These are phyloP conservation scores for Russula earlei DNA, from an alignment of 768 basidiomycete species.

Conservation along the genomic window DNA sequence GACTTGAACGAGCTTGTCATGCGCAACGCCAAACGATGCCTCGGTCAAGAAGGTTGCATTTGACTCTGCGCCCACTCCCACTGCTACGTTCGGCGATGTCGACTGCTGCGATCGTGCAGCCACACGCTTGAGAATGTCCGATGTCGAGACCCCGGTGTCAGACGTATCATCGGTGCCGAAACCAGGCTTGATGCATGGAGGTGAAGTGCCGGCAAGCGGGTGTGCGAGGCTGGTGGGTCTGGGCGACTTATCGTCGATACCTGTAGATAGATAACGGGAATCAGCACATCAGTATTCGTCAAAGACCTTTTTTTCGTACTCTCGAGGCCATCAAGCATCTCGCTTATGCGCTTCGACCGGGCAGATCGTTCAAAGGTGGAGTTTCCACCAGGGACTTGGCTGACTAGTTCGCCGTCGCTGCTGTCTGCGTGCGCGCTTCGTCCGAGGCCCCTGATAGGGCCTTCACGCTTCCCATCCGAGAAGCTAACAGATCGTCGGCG, in stretches of 20 bases:
- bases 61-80: slow-evolving; percentile 10
- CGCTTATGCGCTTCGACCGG: slow-evolving; percentile 72
- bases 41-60: slow-evolving; percentile 82
- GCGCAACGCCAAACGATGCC: slow-evolving; percentile 92
- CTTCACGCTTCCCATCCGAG: slow-evolving; percentile 85
- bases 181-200: slow-evolving; percentile 29
- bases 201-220: slow-evolving; percentile 34
- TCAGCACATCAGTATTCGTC: not conserved
- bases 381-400: slow-evolving; percentile 15
- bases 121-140: not conserved
- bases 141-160: slow-evolving; percentile 19
- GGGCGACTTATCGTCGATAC: slow-evolving; percentile 40
- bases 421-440: slow-evolving; percentile 33
- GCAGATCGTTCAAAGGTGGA: slow-evolving; percentile 43
- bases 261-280: slow-evolving; percentile 16
- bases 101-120: slow-evolving; percentile 25
- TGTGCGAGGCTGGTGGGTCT: slow-evolving; percentile 39
- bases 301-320: slow-evolving; percentile 31
- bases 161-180: slow-evolving; percentile 20
- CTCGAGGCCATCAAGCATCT: slow-evolving; percentile 68
- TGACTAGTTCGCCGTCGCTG: slow-evolving; percentile 23
- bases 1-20: slow-evolving; percentile 81
- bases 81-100: slow-evolving; percentile 19
- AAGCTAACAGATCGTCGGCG: slow-evolving; percentile 90
- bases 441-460: slow-evolving; percentile 68